Conservation (phyloP, 768 basidiomycete species). For the Dacryopinax primogenitus region DNA sequence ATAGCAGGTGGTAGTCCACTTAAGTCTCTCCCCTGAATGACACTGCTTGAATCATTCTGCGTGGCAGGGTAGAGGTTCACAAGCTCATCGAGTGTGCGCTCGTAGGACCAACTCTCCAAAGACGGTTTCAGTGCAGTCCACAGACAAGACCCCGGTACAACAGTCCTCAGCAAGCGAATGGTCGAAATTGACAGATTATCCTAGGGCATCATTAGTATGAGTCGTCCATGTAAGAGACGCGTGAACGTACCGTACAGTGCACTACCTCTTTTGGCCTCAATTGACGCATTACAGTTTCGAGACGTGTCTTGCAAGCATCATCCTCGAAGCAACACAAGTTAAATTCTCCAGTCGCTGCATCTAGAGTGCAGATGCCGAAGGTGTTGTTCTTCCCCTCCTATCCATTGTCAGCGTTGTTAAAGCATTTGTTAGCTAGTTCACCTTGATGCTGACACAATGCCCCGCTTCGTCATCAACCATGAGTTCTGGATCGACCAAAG, state of each 20-base stretch:
- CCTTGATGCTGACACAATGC: constrained; percentile 82
- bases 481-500: constrained; percentile 79
- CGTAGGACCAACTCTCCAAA: constrained; percentile 69
- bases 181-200: constrained; percentile 78
- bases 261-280: constrained; percentile 83
- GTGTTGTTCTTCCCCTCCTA: constrained; percentile 37
- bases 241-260: constrained; percentile 57
- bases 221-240: background rate
- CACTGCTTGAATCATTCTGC: constrained; percentile 36
- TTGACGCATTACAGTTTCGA: constrained; percentile 89
- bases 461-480: constrained; percentile 87
- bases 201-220: constrained; percentile 31
- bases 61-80: constrained; percentile 48
- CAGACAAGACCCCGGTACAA: constrained; percentile 66
- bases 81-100: constrained; percentile 55
- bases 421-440: constrained; percentile 16
- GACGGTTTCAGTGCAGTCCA: constrained; percentile 72
- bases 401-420: constrained; percentile 17
- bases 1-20: constrained; percentile 56
- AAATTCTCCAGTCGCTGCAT: constrained; percentile 93
- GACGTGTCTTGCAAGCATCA: constrained; percentile 78
- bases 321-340: constrained; percentile 81
- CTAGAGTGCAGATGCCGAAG: constrained; percentile 84
- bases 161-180: constrained; percentile 62
- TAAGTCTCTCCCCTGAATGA: constrained; percentile 23